These are phyloP conservation scores for Botryotinia convoluta DNA, from an alignment of 2,329 filamentous ascomycete genomes.

Conservation along the genomic window DNA sequence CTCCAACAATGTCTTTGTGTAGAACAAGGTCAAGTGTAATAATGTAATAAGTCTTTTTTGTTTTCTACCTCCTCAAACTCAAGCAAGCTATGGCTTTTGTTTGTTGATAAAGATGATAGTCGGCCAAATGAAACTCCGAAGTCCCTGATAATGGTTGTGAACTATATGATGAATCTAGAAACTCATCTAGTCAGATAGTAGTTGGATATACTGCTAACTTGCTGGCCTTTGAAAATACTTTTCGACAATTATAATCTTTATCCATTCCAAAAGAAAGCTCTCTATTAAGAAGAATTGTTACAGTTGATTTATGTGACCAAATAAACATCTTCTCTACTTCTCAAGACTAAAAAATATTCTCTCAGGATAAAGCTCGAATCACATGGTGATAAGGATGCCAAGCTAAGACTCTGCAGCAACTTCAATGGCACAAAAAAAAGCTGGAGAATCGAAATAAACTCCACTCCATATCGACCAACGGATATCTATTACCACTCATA, in stretches of 20 bases:
- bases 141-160: neutral
- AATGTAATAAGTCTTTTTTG: neutral
- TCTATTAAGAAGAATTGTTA: neutral
- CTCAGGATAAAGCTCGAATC: neutral
- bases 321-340: neutral
- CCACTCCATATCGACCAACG: neutral
- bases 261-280: neutral
- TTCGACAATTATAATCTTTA: neutral
- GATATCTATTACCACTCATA: neutral
- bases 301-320: neutral
- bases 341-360: neutral
- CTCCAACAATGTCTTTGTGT: neutral
- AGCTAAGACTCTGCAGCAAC: neutral
- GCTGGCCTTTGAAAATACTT: neutral
- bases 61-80: neutral
- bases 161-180: neutral
- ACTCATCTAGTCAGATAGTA: neutral
- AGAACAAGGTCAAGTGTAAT: neutral
- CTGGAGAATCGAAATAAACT: neutral
- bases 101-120: neutral
- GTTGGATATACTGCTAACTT: neutral
- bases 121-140: neutral
- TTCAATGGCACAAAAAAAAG: conserved; percentile 5
- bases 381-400: conserved; percentile 12
- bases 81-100: neutral